These are phyloP conservation scores for Hanseniaspora hatyaiensis DNA, from an alignment of 805 yeast genomes.

Conservation along the genomic window DNA sequence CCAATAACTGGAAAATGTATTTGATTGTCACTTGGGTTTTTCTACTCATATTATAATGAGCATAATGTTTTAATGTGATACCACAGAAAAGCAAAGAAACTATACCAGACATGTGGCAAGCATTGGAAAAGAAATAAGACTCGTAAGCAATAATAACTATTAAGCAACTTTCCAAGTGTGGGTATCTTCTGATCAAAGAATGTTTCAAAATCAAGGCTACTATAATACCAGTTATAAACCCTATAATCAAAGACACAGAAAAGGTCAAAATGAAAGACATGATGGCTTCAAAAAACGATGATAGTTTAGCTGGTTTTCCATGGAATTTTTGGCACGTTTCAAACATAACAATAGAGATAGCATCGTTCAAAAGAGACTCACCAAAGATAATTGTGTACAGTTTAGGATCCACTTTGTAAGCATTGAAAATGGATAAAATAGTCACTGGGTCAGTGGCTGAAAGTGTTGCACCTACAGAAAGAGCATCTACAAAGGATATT, in stretches of 20 bases:
- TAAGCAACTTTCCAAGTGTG: slow-evolving; percentile 92
- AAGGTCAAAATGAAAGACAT: slow-evolving; percentile 89
- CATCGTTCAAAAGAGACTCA: slow-evolving; percentile 89
- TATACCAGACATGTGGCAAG: slow-evolving; percentile 98
- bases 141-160: slow-evolving; percentile 86
- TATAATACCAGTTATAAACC: slow-evolving; percentile 73
- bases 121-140: slow-evolving; percentile 93
- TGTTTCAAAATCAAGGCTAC: slow-evolving; percentile 86
- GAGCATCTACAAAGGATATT: slow-evolving; percentile 90
- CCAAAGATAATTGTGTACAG: slow-evolving; percentile 94
- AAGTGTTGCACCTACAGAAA: slow-evolving; percentile 93
- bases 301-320: slow-evolving; percentile 63
- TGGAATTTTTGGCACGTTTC: slow-evolving; percentile 96
- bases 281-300: slow-evolving; percentile 82
- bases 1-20: slow-evolving; percentile 84
- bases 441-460: slow-evolving; percentile 99
- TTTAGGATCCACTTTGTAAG: slow-evolving; percentile 96
- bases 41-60: slow-evolving; percentile 93
- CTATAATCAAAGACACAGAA: slow-evolving; percentile 80
- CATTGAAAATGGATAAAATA: slow-evolving; percentile 86
- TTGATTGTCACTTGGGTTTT: slow-evolving; percentile 94
- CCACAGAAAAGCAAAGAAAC: slow-evolving; percentile 93
- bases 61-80: slow-evolving; percentile 90
- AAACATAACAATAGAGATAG: slow-evolving; percentile 96
- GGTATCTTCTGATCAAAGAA: slow-evolving; percentile 83